Percentiles rank a stretch among this genome's conserved stretches.
These are phyloP conservation scores for Phaeotremella fagi DNA, from an alignment of 768 basidiomycete genomes.

Conservation along the genomic window DNA sequence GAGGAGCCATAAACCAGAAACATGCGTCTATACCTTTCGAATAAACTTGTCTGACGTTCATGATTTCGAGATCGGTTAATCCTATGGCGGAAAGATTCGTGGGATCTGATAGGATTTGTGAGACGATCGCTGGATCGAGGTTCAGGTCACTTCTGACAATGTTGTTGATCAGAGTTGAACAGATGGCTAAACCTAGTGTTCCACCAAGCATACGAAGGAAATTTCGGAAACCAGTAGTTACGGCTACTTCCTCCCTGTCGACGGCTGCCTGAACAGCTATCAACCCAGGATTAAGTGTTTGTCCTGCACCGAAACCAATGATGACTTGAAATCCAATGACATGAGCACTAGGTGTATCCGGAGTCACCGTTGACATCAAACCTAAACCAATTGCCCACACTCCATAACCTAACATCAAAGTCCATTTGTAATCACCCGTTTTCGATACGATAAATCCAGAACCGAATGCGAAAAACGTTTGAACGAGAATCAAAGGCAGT, in stretches of 20 bases:
- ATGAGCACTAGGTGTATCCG: conserved; percentile 53
- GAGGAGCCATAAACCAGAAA: conserved; percentile 60
- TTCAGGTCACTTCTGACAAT: conserved; percentile 12
- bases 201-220: conserved; percentile 68
- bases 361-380: conserved; percentile 61
- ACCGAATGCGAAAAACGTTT: conserved; percentile 53
- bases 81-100: conserved; percentile 19
- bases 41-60: conserved; percentile 30
- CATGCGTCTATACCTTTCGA: conserved; percentile 57
- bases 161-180: conserved; percentile 36
- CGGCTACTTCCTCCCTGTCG: conserved; percentile 65
- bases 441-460: conserved; percentile 63
- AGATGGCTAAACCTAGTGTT: conserved; percentile 59
- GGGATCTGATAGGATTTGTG: conserved; percentile 34
- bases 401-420: conserved; percentile 61
- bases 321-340: conserved; percentile 63
- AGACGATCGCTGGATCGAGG: conserved; percentile 7
- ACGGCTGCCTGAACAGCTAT: conserved; percentile 69
- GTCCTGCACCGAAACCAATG: conserved; percentile 60
- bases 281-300: conserved; percentile 46
- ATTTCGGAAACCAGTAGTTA: conserved; percentile 56
- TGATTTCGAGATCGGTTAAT: conserved; percentile 13
- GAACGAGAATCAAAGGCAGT: conserved; percentile 65
- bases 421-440: conserved; percentile 64
- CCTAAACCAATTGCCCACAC: conserved; percentile 71